These are phyloP conservation scores for Dentipellis fragilis DNA, from an alignment of 768 basidiomycete genomes.

Conservation along the genomic window DNA sequence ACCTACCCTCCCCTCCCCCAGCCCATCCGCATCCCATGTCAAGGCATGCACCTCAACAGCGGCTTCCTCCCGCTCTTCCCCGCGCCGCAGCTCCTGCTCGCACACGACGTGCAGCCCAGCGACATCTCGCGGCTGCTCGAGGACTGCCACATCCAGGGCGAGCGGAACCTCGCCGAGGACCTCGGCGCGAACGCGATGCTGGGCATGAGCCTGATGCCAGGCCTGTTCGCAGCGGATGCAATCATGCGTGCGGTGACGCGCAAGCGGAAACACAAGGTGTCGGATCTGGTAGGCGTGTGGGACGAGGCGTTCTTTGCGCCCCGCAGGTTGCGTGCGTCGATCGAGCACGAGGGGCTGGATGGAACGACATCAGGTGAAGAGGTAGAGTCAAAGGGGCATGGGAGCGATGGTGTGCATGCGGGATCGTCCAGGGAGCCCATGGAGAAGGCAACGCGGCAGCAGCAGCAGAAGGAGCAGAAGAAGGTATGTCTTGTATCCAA, in stretches of 20 bases:
- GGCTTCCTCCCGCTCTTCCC: neutral
- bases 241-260: neutral
- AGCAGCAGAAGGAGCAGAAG: neutral
- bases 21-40: neutral
- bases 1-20: neutral
- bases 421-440: neutral
- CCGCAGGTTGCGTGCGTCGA: neutral
- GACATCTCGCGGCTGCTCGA: neutral
- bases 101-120: neutral
- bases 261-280: neutral
- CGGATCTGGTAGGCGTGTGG: neutral
- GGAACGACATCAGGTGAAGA: neutral
- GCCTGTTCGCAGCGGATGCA: neutral
- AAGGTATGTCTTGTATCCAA: neutral
- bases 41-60: neutral
- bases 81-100: neutral
- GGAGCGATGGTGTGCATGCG: neutral
- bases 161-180: constrained; percentile 3
- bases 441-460: neutral
- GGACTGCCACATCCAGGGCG: neutral
- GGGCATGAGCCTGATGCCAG: constrained; percentile 5
- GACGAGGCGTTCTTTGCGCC: neutral
- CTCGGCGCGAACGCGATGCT: constrained; percentile 4
- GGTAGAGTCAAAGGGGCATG: neutral
- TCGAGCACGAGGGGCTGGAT: neutral